phyloP scores from a whole-genome alignment of 805 yeast species.

The Candida pseudofarinosa region DNA sequence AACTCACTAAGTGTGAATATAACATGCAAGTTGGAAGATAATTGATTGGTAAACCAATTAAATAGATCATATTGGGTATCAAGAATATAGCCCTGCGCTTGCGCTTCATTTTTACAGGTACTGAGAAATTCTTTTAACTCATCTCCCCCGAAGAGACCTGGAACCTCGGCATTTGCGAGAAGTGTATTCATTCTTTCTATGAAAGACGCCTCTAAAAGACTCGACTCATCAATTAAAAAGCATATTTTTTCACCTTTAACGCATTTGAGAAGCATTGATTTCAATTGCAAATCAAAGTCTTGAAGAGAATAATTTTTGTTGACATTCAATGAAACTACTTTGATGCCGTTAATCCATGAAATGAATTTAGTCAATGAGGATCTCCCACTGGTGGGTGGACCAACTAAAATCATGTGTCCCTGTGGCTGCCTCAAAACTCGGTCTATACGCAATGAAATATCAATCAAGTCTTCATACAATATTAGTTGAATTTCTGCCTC shows the following conservation, averaged over 20 bases:
- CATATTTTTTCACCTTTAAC: constrained; percentile 59
- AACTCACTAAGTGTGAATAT: constrained; percentile 66
- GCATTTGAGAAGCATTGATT: constrained; percentile 45
- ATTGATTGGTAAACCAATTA: constrained; percentile 66
- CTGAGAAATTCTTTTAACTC: constrained; percentile 52
- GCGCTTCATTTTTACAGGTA: constrained; percentile 53
- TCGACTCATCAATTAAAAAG: constrained; percentile 76
- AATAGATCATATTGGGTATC: constrained; percentile 69
- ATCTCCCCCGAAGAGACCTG: constrained; percentile 81
- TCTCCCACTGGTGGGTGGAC: constrained; percentile 80
- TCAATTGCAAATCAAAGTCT: constrained; percentile 67
- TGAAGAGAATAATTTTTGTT: constrained; percentile 47
- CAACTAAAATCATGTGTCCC: constrained; percentile 85
- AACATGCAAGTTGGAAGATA: constrained; percentile 74
- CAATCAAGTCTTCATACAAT: constrained; percentile 65
- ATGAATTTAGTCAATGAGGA: constrained; percentile 74
- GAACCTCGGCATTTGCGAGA: constrained; percentile 90
- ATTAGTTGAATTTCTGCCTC: constrained; percentile 59
- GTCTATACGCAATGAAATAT: constrained; percentile 74
- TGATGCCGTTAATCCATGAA: constrained; percentile 85
- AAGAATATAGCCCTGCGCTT: constrained; percentile 55
- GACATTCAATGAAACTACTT: constrained; percentile 54
- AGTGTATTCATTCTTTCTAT: constrained; percentile 89
- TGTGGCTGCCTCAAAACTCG: constrained; percentile 79
- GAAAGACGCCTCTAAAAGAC: constrained; percentile 70